A percentile compares a stretch with the other conserved stretches of the same genome.
Conservation (phyloP, 2,329 filamentous ascomycete species). For the Neocucurbitaria cava region DNA sequence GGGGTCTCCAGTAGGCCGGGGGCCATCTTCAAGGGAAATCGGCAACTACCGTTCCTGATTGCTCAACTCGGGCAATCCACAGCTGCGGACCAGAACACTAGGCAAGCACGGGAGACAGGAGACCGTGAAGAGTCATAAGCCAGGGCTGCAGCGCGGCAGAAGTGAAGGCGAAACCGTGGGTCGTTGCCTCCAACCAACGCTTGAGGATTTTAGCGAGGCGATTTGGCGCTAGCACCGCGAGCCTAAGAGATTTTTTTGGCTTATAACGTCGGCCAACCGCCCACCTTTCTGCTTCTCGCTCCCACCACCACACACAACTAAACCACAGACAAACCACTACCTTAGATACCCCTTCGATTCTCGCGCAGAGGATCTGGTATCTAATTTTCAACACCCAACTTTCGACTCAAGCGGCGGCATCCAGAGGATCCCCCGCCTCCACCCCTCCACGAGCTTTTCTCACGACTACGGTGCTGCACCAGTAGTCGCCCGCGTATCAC, state of each 20-base stretch:
- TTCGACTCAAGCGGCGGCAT: slow-evolving; percentile 48
- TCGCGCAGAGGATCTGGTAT: slow-evolving; percentile 56
- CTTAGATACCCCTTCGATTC: slow-evolving; percentile 55
- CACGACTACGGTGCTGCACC: slow-evolving; percentile 63
- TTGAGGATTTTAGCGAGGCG: slow-evolving; percentile 2
- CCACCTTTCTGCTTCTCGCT: slow-evolving; percentile 35
- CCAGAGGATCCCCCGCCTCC: slow-evolving; percentile 51
- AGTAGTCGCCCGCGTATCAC: slow-evolving; percentile 66
- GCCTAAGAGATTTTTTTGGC: slow-evolving; percentile 18
- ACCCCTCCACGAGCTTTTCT: slow-evolving; percentile 47
- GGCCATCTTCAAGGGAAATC: slow-evolving; percentile 34
- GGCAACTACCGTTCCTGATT: slow-evolving; percentile 11
- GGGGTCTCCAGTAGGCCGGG: slow-evolving; percentile 40
- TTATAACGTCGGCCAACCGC: slow-evolving; percentile 18
- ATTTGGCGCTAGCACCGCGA: slow-evolving; percentile 16
- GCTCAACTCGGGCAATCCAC: slow-evolving; percentile 6
- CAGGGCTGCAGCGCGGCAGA: slow-evolving; percentile 6
- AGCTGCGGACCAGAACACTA: slow-evolving; percentile 10
- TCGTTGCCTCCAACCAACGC: neutral
- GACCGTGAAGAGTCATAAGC: slow-evolving; percentile 16
- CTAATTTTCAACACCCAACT: slow-evolving; percentile 50
- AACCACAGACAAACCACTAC: slow-evolving; percentile 34
- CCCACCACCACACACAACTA: slow-evolving; percentile 35
- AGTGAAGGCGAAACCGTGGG: slow-evolving; percentile 20
- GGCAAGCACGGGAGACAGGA: slow-evolving; percentile 11